A percentile compares a stretch with the other conserved stretches of the same genome.
These are phyloP conservation scores for Cladophialophora chaetospira DNA, from an alignment of 2,329 filamentous ascomycete species.

Conservation along the genomic window DNA sequence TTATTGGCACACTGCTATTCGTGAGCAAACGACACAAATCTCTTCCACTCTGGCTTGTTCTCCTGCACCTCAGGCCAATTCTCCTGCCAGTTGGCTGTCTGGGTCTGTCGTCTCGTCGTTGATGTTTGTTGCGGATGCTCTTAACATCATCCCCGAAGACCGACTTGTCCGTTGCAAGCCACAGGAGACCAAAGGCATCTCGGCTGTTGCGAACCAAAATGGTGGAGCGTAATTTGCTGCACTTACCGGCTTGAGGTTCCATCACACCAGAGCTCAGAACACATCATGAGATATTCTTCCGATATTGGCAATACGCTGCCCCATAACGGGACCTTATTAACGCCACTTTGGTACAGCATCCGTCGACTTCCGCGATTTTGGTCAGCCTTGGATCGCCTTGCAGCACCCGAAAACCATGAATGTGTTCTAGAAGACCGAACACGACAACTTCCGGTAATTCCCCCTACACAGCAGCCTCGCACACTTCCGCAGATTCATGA, in stretches of 20 bases:
- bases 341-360: not conserved
- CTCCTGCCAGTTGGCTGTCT: not conserved
- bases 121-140: not conserved
- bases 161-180: not conserved
- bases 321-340: not conserved
- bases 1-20: too few species aligned
- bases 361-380: slow-evolving; percentile 3
- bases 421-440: not conserved
- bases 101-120: not conserved
- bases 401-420: not conserved
- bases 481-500: not conserved
- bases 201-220: not conserved
- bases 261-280: not conserved
- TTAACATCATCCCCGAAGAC: not conserved
- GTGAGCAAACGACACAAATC: too few species aligned
- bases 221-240: not conserved
- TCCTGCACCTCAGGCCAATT: not conserved
- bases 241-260: not conserved
- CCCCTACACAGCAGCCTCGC: not conserved
- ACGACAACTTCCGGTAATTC: not conserved
- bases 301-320: not conserved
- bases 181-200: not conserved
- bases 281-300: slow-evolving; percentile 2
- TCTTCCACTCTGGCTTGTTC: too few species aligned
- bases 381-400: not conserved